A percentile compares a stretch with the other conserved stretches of the same genome.
Conservation (phyloP, 768 basidiomycete species). For the Naganishia vishniacii region DNA sequence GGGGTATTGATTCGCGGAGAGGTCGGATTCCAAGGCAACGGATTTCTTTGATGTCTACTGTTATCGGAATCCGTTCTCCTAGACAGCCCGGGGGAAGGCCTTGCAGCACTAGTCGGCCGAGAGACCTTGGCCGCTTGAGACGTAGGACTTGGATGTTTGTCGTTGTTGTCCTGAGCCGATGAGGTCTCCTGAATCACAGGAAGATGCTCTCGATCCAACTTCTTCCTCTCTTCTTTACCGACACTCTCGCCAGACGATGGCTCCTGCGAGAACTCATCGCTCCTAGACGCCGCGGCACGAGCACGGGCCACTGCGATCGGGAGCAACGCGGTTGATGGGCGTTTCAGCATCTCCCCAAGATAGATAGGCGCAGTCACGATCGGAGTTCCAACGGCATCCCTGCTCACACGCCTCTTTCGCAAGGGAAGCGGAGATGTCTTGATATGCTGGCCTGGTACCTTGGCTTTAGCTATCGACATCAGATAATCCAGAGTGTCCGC, state of each 20-base stretch:
- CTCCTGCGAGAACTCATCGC: background rate
- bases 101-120: background rate
- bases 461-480: background rate
- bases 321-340: background rate
- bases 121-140: background rate
- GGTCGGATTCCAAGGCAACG: background rate
- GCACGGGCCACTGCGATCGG: slow-evolving; percentile 8
- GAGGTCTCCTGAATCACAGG: background rate
- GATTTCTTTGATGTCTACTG: background rate
- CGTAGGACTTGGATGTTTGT: background rate
- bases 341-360: background rate
- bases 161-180: background rate
- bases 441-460: background rate
- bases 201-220: background rate
- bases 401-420: background rate
- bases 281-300: slow-evolving; percentile 1
- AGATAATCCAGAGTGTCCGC: background rate
- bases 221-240: background rate
- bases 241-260: background rate
- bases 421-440: background rate
- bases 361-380: background rate
- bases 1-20: background rate
- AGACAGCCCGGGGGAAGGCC: background rate
- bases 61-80: background rate
- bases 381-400: background rate